phyloP scores from a whole-genome alignment of 345 rosid species.

The Eucalyptus viminalis region DNA sequence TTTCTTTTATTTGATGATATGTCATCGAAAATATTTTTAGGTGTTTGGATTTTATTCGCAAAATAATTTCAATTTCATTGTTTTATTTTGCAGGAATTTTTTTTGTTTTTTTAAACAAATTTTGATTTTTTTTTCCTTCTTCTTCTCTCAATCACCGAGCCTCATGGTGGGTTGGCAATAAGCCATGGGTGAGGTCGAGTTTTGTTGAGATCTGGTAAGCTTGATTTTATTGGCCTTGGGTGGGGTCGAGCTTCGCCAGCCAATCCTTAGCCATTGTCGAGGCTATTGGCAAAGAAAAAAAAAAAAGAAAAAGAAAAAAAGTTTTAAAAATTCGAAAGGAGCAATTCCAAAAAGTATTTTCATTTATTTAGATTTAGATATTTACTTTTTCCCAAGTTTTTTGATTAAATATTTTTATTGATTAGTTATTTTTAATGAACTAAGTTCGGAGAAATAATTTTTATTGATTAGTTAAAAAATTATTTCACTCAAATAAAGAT shows the following conservation, averaged over 20 bases:
- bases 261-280: rapidly evolving
- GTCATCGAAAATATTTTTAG: no score
- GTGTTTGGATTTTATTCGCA: neutral
- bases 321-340: neutral
- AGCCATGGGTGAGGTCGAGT: neutral
- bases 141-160: rapidly evolving
- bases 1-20: no score
- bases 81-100: no score
- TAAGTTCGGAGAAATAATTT: no score
- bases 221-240: neutral
- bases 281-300: neutral
- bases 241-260: neutral
- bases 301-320: no score
- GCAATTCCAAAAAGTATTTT: neutral
- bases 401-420: no score
- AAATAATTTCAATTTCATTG: neutral
- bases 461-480: no score
- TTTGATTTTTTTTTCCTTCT: no score
- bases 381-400: no score
- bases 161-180: neutral
- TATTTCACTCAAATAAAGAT: neutral
- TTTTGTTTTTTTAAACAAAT: neutral
- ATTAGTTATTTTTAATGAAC: no score
- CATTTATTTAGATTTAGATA: no score
- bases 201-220: neutral